Evolutionary conservation across 2,329 filamentous ascomycete species (phyloP).

Genomic region (Capronia epimyces): DNA sequence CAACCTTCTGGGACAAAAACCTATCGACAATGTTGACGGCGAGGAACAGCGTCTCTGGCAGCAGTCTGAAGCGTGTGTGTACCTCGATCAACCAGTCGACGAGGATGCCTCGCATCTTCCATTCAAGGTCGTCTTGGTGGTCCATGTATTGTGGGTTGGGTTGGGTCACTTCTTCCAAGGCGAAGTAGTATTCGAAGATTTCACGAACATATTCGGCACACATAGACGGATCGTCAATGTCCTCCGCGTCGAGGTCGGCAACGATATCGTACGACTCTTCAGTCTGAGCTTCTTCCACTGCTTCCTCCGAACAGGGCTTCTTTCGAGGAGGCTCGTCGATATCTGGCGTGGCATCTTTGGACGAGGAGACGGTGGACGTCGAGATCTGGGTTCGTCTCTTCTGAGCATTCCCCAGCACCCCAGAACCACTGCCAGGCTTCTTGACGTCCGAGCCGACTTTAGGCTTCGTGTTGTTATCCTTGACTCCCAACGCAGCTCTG

Average conservation of each 20-base stretch:
- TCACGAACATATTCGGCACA: constrained; percentile 95
- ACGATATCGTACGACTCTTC: constrained; percentile 34
- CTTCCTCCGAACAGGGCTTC: constrained; percentile 55
- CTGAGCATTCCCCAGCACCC: constrained; percentile 55
- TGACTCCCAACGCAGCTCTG: constrained; percentile 59
- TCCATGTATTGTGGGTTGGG: constrained; percentile 94
- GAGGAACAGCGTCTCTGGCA: constrained; percentile 94
- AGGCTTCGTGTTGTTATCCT: constrained; percentile 56
- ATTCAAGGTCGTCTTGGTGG: constrained; percentile 89
- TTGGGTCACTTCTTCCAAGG: constrained; percentile 73
- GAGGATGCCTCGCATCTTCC: constrained; percentile 97
- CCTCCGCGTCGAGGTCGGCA: constrained; percentile 71
- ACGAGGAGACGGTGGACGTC: constrained; percentile 35
- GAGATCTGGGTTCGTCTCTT: constrained; percentile 62
- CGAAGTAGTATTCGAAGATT: constrained; percentile 91
- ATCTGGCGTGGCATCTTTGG: constrained; percentile 53
- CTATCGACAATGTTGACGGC: constrained; percentile 98
- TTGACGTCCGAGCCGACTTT: constrained; percentile 62
- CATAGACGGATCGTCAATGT: constrained; percentile 92
- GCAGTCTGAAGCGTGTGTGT: constrained; percentile 89
- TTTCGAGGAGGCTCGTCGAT: constrained; percentile 63
- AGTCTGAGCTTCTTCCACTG: constrained; percentile 37
- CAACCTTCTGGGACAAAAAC: constrained; percentile 90
- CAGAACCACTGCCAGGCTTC: constrained; percentile 66
- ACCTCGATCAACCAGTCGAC: constrained; percentile 98